Base-by-base conservation (phyloP, 768 basidiomycete genomes). In the Pisolithus marmoratus region DNA sequence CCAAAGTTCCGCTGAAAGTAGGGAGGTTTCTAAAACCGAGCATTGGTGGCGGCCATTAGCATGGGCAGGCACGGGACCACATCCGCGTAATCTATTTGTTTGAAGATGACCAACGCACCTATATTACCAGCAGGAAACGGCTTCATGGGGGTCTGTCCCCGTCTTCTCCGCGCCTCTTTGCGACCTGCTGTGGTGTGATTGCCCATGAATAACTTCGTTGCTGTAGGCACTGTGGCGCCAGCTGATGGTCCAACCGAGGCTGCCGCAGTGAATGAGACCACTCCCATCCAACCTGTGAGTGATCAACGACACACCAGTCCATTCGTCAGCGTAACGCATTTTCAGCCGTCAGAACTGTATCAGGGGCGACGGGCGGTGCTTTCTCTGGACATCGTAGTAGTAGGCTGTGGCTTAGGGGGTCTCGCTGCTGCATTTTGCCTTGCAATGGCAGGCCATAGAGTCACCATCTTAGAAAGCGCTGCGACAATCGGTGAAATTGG, bases 331-430 rank as follows among this genome's bases (percentile, higher is more conserved):
- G 42, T 24, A 27, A n/a, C 26, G 15, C 17, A 8, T 27, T 38
- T 38, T 36, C 29, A 58, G 54, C 45, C 37, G 14, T 26, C 48
- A 2, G 23, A 52, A 23, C 56, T 68, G 34, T 62, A 65, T 48
- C 53, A 62, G 23, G 64, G 65, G 0, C 55, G 67, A 14, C 48
- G 44, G 8, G 67, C 67, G 1, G 2, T 52, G 1, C 52, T 64
- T 2, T 45, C 68, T 11, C 63, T 75, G 7, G 55, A 70, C 45
- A 57, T 79, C 48, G 63, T 74, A 45, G 65, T 81, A 49, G 74
- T 81, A 12, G 78, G 79, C 5, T 76, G 75, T 41, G 80, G 80
- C 12, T 67, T 81, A 1, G 79, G 74, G 2, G 80, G 80, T 12
- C 65, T 81, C 27, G 58, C 75, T 2, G 70, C 75, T 2, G 79